phyloP scores from a whole-genome alignment of 345 rosid species.

The Litchi chinensis region DNA sequence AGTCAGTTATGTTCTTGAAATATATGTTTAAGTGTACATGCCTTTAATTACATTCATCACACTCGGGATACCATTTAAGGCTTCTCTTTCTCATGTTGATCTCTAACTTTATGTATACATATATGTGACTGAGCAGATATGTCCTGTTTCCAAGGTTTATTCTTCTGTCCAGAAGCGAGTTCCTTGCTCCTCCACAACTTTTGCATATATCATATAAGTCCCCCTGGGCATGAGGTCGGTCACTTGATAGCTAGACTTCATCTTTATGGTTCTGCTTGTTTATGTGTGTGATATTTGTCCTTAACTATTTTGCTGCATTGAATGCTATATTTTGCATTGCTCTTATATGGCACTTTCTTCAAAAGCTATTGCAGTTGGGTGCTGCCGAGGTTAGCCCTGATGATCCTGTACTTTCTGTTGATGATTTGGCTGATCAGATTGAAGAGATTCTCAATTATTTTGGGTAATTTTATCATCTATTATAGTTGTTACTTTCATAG shows the following conservation, averaged over 20 bases:
- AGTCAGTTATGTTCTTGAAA: background rate
- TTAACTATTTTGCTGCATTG: slow-evolving; percentile 8
- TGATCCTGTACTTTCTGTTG: slow-evolving; percentile 72
- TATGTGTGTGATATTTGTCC: background rate
- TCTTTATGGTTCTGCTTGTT: background rate
- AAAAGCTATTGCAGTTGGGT: slow-evolving; percentile 93
- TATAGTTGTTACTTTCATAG: slow-evolving; percentile 15
- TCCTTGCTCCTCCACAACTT: slow-evolving; percentile 93
- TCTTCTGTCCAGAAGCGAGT: slow-evolving; percentile 87
- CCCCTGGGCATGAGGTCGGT: slow-evolving; percentile 98
- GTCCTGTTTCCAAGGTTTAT: slow-evolving; percentile 88
- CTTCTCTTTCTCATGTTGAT: background rate
- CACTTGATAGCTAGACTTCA: slow-evolving; percentile 25
- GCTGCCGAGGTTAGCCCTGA: slow-evolving; percentile 62
- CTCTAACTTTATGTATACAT: slow-evolving; percentile 18
- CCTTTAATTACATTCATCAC: background rate
- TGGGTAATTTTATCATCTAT: slow-evolving; percentile 51
- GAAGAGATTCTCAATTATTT: slow-evolving; percentile 90
- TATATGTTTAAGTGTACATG: background rate
- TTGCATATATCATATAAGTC: slow-evolving; percentile 93
- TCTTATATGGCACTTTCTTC: slow-evolving; percentile 58
- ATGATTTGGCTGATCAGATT: slow-evolving; percentile 95
- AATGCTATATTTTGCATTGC: slow-evolving; percentile 41
- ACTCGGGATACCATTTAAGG: background rate
- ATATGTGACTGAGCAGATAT: slow-evolving; percentile 56